Evolutionary conservation across 495 filamentous ascomycete genomes (phyloP), one percentile per base, ranked within the genome.

Genomic region (Aspergillus baeticus): DNA sequence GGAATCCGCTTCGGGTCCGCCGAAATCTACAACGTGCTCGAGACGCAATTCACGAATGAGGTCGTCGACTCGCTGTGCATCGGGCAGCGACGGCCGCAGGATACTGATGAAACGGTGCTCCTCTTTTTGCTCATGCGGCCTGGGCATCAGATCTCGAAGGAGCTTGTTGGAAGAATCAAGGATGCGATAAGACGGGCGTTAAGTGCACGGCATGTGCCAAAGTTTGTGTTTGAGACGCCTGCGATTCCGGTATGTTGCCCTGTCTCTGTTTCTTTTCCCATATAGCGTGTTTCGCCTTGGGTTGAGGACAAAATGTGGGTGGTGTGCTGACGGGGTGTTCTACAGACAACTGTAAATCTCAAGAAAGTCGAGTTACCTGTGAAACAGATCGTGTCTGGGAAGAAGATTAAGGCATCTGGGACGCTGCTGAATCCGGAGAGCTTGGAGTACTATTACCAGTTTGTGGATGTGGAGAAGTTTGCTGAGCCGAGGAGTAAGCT

Each of bases 321-420:
- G 14, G 26, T 18, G n/a, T n/a, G n/a, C n/a, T n/a, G n/a, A n/a
- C n/a, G n/a, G n/a, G n/a, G n/a, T n/a, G n/a, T n/a, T n/a, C 43
- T 56, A 36, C 60, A 90, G 86, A 88, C 84, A 1, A 92, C 90
- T 6, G 84, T 94, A 51, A 94, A 92, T 68, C 66, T 88, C 17
- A 94, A 92, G 66, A 94, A 94, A 68, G 89, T 94, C 18, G 90
- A 94, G 63, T 65, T 94, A 10, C 88, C 90, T 2, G 87, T 94
- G 21, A 94, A 92, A 75, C 87, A 90, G 70, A 91, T 92, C 52
- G 84, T 94, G 1, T 89, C 82, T 0, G 90, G 90, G 0, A 82
- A 84, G 57, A 79, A 72, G 53, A 83, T 94, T 68, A 88, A 88
- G 73, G 82, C 89, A 0, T 88, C 84, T 50, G 87, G 87, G 10